These are phyloP conservation scores for Debaryomycetaceae sp. DNA, from an alignment of 1,139 yeast species.

Conservation along the genomic window DNA sequence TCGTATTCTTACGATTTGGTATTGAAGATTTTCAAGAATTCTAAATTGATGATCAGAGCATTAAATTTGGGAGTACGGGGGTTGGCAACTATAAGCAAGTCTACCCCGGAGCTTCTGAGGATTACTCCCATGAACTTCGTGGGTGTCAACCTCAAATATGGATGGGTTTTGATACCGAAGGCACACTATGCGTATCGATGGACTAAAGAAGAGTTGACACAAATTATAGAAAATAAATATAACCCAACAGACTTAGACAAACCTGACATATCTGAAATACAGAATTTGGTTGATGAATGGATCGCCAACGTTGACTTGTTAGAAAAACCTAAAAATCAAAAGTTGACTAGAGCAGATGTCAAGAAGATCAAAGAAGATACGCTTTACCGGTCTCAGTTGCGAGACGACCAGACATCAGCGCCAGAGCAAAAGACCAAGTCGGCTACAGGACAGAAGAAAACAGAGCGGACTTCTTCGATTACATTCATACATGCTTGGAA, in stretches of 20 bases:
- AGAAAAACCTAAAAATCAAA: slow-evolving; percentile 18
- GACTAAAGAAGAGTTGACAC: slow-evolving; percentile 18
- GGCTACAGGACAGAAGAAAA: slow-evolving; percentile 3
- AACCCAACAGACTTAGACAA: slow-evolving; percentile 8
- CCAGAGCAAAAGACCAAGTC: slow-evolving; percentile 2
- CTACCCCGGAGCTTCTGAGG: slow-evolving; percentile 1
- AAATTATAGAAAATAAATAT: slow-evolving; percentile 8
- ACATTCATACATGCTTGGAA: slow-evolving; percentile 35
- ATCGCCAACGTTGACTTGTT: slow-evolving; percentile 9
- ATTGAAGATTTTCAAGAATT: too few species aligned
- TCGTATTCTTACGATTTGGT: too few species aligned
- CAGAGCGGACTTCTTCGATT: slow-evolving; percentile 8
- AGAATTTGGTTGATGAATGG: slow-evolving; percentile 25
- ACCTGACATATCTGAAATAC: slow-evolving; percentile 10
- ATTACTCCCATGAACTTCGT: slow-evolving; percentile 9
- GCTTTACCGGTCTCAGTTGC: slow-evolving; percentile 22
- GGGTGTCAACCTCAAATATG: slow-evolving; percentile 8
- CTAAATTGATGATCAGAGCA: background rate
- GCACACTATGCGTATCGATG: slow-evolving; percentile 24
- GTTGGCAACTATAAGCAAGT: background rate
- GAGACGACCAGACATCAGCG: slow-evolving; percentile 2
- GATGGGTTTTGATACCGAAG: slow-evolving; percentile 29
- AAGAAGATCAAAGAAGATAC: slow-evolving; percentile 15
- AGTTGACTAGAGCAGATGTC: slow-evolving; percentile 15
- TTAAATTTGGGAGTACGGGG: background rate